Evolutionary conservation across 108 stramenopile species (phyloP), one percentile per base, ranked within the genome.

Genomic region (Skeletonema tropicum): DNA sequence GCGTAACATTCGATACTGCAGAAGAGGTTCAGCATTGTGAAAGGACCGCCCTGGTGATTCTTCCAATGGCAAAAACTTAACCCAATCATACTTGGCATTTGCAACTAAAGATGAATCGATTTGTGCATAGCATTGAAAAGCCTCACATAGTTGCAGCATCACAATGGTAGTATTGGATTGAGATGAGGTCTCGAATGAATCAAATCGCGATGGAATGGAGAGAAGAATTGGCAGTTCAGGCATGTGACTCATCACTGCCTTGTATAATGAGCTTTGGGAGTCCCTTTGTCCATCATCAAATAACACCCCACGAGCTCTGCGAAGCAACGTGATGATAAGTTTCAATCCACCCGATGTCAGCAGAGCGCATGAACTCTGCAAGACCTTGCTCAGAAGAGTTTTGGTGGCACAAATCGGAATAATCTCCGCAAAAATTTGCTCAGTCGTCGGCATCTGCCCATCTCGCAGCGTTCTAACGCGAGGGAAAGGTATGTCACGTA

Each of bases 211-310:
- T 33, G 84, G 77, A 19, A 88, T 72, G 21, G 83, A 75, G 13
- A 92, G 71, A 15, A 92, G 70, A 31, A 86, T 49, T 38, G 87
- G 76, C 11, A 89, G 30, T 36, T 92, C 89, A 17, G 91, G 91
- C n/a, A 92, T 29, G 15, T 76, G 77, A 48, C 74, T 60, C 35
- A 68, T 65, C 52, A 76, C 26, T 38, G 57, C 75, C 42, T 49
- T 57, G 70, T 33, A 57, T 57, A 77, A 58, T 7, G 52, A 42
- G 68, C 55, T 26, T n/a, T 41, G 59, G 45, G 74, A 21, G 36
- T 76, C 64, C 41, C 29, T 66, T 21, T 32, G 7, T 52, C 8
- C 41, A 46, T 52, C 31, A 26, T 23, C 42, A 59, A 60, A 26
- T 26, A 65, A 5, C 3, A 35, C 73, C 7, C 35, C 57, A 17